These are phyloP conservation scores for Tulasnella sp. DNA, from an alignment of 768 basidiomycete species.

Conservation along the genomic window DNA sequence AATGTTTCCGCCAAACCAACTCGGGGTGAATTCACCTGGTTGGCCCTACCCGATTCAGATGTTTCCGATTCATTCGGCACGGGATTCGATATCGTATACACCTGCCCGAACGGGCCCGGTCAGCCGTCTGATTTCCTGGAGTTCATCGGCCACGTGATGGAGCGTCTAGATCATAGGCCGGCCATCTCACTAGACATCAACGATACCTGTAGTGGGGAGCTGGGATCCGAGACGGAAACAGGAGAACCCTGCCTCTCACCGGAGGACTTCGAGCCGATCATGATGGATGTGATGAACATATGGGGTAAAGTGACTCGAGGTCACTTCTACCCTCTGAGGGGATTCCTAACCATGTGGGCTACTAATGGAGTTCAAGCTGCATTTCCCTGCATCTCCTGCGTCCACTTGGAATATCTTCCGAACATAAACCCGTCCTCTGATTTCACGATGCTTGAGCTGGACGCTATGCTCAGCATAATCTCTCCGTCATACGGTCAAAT, in stretches of 20 bases:
- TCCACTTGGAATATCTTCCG: background rate
- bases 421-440: no score
- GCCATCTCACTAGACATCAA: background rate
- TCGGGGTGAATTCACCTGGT: background rate
- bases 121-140: background rate
- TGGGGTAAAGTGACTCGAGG: background rate
- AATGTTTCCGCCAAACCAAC: background rate
- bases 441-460: no score
- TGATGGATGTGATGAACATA: background rate
- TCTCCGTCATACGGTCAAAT: no score
- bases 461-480: no score
- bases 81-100: background rate
- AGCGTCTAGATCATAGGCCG: background rate
- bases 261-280: background rate
- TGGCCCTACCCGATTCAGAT: background rate
- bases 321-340: background rate
- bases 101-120: background rate
- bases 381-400: background rate
- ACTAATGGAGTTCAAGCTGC: no score
- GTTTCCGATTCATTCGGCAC: background rate
- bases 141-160: background rate
- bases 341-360: background rate
- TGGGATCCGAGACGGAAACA: background rate
- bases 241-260: background rate
- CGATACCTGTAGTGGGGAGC: background rate